Evolutionary conservation across 805 yeast species (phyloP).

Genomic region (Candida alai): DNA sequence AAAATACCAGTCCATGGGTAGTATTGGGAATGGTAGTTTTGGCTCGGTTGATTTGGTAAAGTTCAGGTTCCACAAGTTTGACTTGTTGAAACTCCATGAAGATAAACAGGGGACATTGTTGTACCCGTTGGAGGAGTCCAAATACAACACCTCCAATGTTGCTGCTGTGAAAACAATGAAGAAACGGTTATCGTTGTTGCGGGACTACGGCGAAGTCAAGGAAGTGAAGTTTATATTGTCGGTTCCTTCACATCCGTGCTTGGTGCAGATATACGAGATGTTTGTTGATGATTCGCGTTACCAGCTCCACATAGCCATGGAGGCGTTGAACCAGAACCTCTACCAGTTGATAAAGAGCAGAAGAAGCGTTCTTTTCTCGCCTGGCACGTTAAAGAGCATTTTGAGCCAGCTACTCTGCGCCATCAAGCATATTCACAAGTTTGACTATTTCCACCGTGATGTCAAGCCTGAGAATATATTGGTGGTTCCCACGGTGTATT

Average conservation of each 20-base stretch:
- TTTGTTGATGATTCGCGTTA: constrained; percentile 62
- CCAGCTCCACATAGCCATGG: constrained; percentile 82
- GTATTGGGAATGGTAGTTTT: constrained; percentile 72
- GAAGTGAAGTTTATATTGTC: constrained; percentile 66
- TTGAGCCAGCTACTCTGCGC: constrained; percentile 72
- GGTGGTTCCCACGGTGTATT: constrained; percentile 54
- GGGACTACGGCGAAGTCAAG: constrained; percentile 44
- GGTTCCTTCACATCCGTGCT: constrained; percentile 65
- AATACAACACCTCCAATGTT: constrained; percentile 27
- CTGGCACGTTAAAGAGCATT: constrained; percentile 59
- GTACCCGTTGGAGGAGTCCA: constrained; percentile 33
- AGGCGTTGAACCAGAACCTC: constrained; percentile 77
- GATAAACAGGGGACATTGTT: constrained; percentile 45
- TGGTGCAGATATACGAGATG: constrained; percentile 74
- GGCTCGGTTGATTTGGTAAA: constrained; percentile 69
- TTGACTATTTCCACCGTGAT: constrained; percentile 79
- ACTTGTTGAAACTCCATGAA: constrained; percentile 15
- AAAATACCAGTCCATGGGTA: constrained; percentile 46
- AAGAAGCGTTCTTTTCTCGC: constrained; percentile 49
- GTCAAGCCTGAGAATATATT: constrained; percentile 91
- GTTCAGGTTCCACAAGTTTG: constrained; percentile 23
- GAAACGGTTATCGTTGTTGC: constrained; percentile 36
- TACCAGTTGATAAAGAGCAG: constrained; percentile 72
- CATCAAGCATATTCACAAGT: constrained; percentile 72
- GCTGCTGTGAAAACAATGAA: constrained; percentile 82